Base-by-base conservation (phyloP, 371 early-diverging fungal species). In the Mortierella sp. region DNA sequence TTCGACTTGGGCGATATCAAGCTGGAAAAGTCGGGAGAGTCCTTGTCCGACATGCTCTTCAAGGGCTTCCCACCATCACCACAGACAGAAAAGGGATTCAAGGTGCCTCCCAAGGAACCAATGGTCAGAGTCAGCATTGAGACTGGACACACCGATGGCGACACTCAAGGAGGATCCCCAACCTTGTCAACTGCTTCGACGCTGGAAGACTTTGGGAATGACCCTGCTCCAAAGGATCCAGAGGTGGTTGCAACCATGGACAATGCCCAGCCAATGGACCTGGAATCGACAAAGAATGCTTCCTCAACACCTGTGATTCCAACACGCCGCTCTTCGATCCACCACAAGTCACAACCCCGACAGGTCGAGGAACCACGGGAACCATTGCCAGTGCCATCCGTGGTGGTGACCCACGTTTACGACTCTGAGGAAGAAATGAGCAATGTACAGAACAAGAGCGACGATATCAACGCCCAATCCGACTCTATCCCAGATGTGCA, bases 11-110 rank as follows among this genome's bases (percentile, higher is more conserved):
- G 37, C 39, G 47, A 31, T 19, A 17, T 55, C 9, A 1, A 5
- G 3, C 49, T 55, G 24, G 43, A 47, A 6, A 40, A 50, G 19
- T 27, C 67, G 2, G 64, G 49, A 22, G 74, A 73, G 34, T 63
- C 74, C 3, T 43, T 73, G 1, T 59, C 67, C 1, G 74, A 73
- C 17, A 73, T 67, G 52, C 59, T 73, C 44, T 66, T 66, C 43
- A 65, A 57, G 4, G 48, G 48, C 4, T 49, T 49, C 19, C 39
- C 63, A n/a, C 60, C 51, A 10, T 25, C 39, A 29, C 29, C 34
- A 22, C 22, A 24, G 10, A 24, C 22, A 24, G 22, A 6, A 22
- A 9, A 34, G 10, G 34, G 34, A 34, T 34, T 34, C 34, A 55
- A 6, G 27, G 28, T 55, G 13, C 17, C 17, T 19, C 7, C 47